Base-by-base conservation (phyloP, 2,329 filamentous ascomycete species). In the Fusarium sp. region DNA sequence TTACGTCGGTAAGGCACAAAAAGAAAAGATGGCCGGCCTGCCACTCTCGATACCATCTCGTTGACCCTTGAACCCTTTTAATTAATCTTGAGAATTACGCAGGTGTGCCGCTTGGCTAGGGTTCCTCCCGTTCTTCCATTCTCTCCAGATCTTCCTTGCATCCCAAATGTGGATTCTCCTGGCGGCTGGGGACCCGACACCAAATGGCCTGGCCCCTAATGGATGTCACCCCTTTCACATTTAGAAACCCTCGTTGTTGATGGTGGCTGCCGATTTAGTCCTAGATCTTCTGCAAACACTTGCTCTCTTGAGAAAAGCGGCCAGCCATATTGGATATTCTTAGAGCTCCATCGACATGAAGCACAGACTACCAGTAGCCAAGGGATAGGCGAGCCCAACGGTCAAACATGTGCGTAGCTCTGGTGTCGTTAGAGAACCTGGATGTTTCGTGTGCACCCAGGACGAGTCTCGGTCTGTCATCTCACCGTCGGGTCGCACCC, bases 61-160 rank as follows among this genome's bases (percentile, higher is more conserved):
- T 56, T 56, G 22, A 35, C 45, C 45, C 27, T 22, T 50, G 13
- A 16, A 35, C 14, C 20, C 10, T 27, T 50, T 25, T 25, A 8
- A 35, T 27, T 62, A 25, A 36, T 40, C 29, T 35, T 62, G 59
- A 5, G 29, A 13, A 50, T 59, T 29, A 54, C 35, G 29, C 35
- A 63, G 59, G 50, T 40, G 52, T 62, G 52, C 40, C 20, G 47
- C 38, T 67, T 57, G 52, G n/a, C 31, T 42, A 33, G 50, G 64
- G 66, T 60, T 65, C 38, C 63, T 40, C 69, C 45, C 62, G 33
- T 68, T 62, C 62, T 69, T 38, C 35, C 54, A 62, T 59, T 70
- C 69, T 66, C 69, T 66, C 59, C 45, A 35, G 63, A 70, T 67
- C 66, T 70, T 76, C 75, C 71, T 68, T 77, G 71, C 75, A 74